Evolutionary conservation across 306 rosid species (phyloP), one percentile per base, ranked within the genome.

Genomic region (Acmispon strigosus): DNA sequence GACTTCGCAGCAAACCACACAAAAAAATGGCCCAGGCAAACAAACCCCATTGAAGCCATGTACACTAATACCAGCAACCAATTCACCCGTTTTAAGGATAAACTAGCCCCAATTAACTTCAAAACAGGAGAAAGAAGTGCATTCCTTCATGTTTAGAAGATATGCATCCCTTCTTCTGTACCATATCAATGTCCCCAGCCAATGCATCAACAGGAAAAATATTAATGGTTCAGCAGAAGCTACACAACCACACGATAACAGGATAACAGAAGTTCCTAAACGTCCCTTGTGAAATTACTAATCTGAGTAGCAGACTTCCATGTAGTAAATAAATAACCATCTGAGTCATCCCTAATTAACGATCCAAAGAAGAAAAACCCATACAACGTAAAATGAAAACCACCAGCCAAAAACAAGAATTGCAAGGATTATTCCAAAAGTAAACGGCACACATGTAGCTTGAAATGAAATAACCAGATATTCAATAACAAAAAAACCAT

Each of bases 401-500:
- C 76, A 44, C 75, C 67, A 44, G 55, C 75, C 62, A 76, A 37
- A 43, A 75, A 55, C 48, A 75, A 58, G 12, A 69, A 65, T 65
- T 64, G 59, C 71, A 71, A 71, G 29, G 54, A 73, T 48, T 11
- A 53, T 15, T 15, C 79, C 76, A 60, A 36, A 60, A 54, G 80
- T 68, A 61, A 74, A 66, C 50, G 51, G 24, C 54, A 73, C 12
- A 79, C 18, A 73, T 42, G 72, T 36, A 62, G 57, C 37, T 50
- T 43, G 56, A 69, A 61, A 59, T 39, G 78, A 59, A 66, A 56
- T 41, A 57, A 69, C 74, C 77, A 80, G 58, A 74, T 45, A 58
- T 65, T 44, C 76, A 66, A 70, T 50, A 48, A 65, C 24, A 81
- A 27, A 77, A 67, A 70, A 58, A 74, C 52, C 86, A n/a, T n/a